phyloP scores from a whole-genome alignment of 352 stramenopile species.

The Pythium aristosporum region DNA sequence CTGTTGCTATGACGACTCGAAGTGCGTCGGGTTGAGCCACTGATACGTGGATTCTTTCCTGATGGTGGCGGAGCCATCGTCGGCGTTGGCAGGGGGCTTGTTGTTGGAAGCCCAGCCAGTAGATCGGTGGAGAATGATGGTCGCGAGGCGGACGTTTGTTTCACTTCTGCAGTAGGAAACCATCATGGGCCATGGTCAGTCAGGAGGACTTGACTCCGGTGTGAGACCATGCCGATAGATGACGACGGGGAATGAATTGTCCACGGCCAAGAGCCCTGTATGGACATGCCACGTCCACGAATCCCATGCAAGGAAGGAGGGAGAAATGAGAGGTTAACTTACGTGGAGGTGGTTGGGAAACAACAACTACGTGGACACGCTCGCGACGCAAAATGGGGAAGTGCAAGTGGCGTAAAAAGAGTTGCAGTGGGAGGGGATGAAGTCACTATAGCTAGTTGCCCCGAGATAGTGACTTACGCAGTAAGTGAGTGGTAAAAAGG shows the following conservation, averaged over 20 bases:
- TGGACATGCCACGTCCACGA: neutral
- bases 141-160: neutral
- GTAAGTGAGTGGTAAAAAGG: neutral
- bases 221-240: neutral
- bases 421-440: too few species aligned
- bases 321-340: constrained; percentile 4
- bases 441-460: too few species aligned
- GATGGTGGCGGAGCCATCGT: constrained; percentile 1
- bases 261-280: neutral
- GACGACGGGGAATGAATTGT: neutral
- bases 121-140: constrained; percentile 4
- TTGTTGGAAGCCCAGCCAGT: neutral
- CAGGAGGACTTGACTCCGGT: too few species aligned
- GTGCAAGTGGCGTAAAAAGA: neutral
- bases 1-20: neutral
- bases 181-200: neutral
- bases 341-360: neutral
- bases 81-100: constrained; percentile 8
- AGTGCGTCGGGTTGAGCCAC: neutral
- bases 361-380: neutral
- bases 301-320: neutral
- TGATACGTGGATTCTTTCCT: neutral
- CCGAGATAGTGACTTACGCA: neutral
- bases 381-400: neutral
- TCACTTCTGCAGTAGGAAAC: neutral